Evolutionary conservation across 2,329 filamentous ascomycete genomes (phyloP), one percentile per base, ranked within the genome.

Genomic region (Penicillium sp.): DNA sequence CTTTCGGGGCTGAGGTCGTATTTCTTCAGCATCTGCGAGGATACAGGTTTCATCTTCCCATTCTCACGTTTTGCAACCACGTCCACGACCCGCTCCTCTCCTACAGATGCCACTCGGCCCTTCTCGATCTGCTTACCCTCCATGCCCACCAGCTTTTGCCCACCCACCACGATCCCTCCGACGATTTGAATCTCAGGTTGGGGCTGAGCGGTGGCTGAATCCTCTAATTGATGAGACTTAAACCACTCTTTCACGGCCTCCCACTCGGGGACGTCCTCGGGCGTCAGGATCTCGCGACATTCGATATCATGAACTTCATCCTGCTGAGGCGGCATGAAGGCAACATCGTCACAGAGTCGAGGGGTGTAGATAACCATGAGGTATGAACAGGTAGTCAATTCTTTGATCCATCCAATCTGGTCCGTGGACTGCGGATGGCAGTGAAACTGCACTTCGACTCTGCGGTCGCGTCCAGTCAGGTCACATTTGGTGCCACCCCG

Each of bases 321-420:
- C 56, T 90, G 86, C 62, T 88, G 85, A 0, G 90, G 89, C 0
- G 92, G 91, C 49, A 88, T 77, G 70, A 96, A 96, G 9, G 90
- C 90, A 9, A 90, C 84, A 61, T 96, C 92, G 66, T 87, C 84
- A 75, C 92, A 96, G 12, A 96, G 83, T 0, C 90, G 85, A 0
- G 91, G 90, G 0, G 92, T 96, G 68, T 95, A 88, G 57, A 96
- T 84, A 29, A 95, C 85, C 91, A 96, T 96, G 49, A 96, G 79
- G 68, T 96, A 96, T 12, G 90, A 85, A 74, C 92, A 96, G 10
- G 90, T 96, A 2, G 87, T 88, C 1, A 93, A 85, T 70, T 96
- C 92, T 71, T 96, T 96, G 73, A 96, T 95, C 85, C 90, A 91
- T 41, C 87, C 87, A 63, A 96, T 96, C 44, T 87, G 84, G 69